These are phyloP conservation scores for Serendipita indica DNA, from an alignment of 768 basidiomycete genomes.

Conservation along the genomic window DNA sequence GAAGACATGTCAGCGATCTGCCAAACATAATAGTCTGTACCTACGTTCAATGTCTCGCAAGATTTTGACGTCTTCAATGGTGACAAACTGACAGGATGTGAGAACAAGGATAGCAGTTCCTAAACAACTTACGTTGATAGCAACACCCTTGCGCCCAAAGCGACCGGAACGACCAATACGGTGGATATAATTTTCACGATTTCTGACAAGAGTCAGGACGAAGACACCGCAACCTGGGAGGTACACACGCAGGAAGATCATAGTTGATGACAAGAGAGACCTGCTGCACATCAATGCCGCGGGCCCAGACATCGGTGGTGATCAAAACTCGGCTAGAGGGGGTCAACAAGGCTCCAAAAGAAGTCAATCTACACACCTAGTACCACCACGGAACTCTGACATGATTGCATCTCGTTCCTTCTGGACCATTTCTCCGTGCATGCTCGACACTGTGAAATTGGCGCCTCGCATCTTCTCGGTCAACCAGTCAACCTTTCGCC, in stretches of 20 bases:
- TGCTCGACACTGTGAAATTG: constrained; percentile 95
- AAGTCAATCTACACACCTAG: constrained; percentile 42
- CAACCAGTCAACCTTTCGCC: constrained; percentile 96
- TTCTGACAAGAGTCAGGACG: constrained; percentile 30
- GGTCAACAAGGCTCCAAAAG: constrained; percentile 14
- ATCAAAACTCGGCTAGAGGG: constrained; percentile 69
- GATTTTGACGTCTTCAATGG: constrained; percentile 90
- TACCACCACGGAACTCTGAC: constrained; percentile 89
- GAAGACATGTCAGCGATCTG: neutral
- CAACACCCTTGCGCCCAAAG: constrained; percentile 98
- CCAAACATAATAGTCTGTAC: constrained; percentile 18
- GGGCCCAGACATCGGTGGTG: constrained; percentile 93
- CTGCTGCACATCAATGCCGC: constrained; percentile 97
- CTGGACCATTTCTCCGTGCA: constrained; percentile 95
- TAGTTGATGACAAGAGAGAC: constrained; percentile 97
- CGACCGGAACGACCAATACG: constrained; percentile 98
- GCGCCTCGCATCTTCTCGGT: constrained; percentile 98
- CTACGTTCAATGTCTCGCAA: constrained; percentile 81
- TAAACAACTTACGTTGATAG: constrained; percentile 69
- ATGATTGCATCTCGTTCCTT: constrained; percentile 93
- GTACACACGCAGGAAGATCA: constrained; percentile 75
- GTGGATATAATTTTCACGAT: constrained; percentile 99
- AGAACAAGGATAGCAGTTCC: constrained; percentile 8
- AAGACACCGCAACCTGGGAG: constrained; percentile 9
- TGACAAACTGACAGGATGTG: constrained; percentile 64